These are phyloP conservation scores for Lanmaoa rubissima DNA, from an alignment of 768 basidiomycete genomes.

Conservation along the genomic window DNA sequence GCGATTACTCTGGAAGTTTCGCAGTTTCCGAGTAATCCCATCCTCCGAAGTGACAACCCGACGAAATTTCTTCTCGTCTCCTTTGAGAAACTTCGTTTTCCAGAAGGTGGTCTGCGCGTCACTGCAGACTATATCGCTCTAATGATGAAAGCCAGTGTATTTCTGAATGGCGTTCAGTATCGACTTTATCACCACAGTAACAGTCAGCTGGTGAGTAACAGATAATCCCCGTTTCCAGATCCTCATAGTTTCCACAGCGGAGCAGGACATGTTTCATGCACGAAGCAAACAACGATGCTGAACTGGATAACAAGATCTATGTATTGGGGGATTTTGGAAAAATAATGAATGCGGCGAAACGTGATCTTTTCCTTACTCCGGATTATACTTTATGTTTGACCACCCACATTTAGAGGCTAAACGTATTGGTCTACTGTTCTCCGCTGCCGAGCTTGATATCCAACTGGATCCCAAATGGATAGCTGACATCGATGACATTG, in stretches of 20 bases:
- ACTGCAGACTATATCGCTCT: slow-evolving; percentile 56
- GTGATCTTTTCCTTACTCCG: slow-evolving; percentile 30
- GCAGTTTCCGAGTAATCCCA: slow-evolving; percentile 55
- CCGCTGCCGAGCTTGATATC: slow-evolving; percentile 60
- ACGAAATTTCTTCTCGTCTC: slow-evolving; percentile 55
- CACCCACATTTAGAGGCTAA: slow-evolving; percentile 53
- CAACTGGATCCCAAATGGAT: slow-evolving; percentile 47
- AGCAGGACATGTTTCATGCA: slow-evolving; percentile 64
- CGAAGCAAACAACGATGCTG: slow-evolving; percentile 49
- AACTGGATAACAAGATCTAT: slow-evolving; percentile 60
- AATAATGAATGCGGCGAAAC: slow-evolving; percentile 65
- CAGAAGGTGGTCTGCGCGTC: slow-evolving; percentile 46
- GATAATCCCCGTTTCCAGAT: neutral
- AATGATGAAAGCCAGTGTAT: slow-evolving; percentile 53
- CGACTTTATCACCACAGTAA: slow-evolving; percentile 73
- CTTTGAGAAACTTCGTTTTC: slow-evolving; percentile 54
- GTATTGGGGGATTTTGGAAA: slow-evolving; percentile 53
- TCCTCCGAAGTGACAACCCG: slow-evolving; percentile 55
- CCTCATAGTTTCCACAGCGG: slow-evolving; percentile 39
- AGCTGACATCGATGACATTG: slow-evolving; percentile 60
- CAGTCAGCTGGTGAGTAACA: slow-evolving; percentile 53
- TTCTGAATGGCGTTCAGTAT: slow-evolving; percentile 57
- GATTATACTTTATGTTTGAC: neutral
- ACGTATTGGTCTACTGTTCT: slow-evolving; percentile 59
- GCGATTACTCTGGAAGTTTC: slow-evolving; percentile 50